Evolutionary conservation across 306 rosid genomes (phyloP), one percentile per base, ranked within the genome.

Genomic region (Fragaria vesca): DNA sequence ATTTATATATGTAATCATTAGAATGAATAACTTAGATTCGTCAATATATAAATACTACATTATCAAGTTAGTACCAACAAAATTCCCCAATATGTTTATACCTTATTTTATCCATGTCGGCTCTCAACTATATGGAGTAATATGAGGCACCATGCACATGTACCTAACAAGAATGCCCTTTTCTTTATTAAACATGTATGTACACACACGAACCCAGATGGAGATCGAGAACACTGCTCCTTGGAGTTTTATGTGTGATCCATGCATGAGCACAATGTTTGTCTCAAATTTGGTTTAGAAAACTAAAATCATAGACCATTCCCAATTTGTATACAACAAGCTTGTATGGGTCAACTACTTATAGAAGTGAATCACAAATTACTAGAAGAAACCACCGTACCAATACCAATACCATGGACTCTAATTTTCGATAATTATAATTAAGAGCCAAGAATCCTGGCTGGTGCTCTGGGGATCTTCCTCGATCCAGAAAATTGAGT

Each of bases 391-490:
- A 28, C 71, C 61, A 28, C 71, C 71, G 38, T 63, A 47, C 36
- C 13, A 15, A 5, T 62, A 62, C 67, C 43, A 55, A 80, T 18
- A 62, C 71, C 50, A 67, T 77, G 85, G 52, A 67, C 71, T 36
- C 4, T 32, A 3, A 32, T 13, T 8, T 15, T 1, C 9, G 15
- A 72, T 17, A 51, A 10, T 20, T 50, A 51, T 50, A 8, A 30
- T 30, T 30, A 30, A 69, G 63, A 68, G 57, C 74, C 58, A 69
- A 81, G 78, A 83, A 83, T 83, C 87, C 72, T 75, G 79, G 77
- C 79, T 58, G 81, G 21, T 63, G 68, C 30, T 83, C 75, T 78
- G 71, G 83, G 85, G 73, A 17, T 73, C 73, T 74, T 72, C 34
- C 71, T 58, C 48, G 34, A 70, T 62, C 43, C 42, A 62, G 47